Evolutionary conservation across 2,329 filamentous ascomycete genomes (phyloP), one percentile per base, ranked within the genome.

Genomic region (Trichophaea hybrida): DNA sequence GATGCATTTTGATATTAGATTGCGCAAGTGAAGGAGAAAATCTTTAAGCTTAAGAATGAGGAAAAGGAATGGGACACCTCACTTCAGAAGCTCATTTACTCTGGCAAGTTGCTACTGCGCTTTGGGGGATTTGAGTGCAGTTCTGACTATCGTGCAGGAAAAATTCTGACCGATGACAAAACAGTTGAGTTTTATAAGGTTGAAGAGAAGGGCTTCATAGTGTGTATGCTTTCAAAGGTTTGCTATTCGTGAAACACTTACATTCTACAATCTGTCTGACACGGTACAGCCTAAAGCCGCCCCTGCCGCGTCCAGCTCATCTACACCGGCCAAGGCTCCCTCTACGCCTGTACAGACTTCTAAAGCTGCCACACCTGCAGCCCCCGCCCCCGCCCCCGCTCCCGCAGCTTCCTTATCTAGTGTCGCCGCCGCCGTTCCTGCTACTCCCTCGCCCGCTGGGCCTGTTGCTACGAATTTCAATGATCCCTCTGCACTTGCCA

Each of bases 151-250:
- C 35, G 53, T 55, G 59, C 69, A 96, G 90, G 93, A 76, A 98
- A 98, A 78, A 97, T 98, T 69, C 78, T 98, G 66, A 91, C 96
- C 75, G 91, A 98, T 85, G 88, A 89, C 64, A 93, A 96, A 71
- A 95, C 90, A 1, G 86, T 98, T 68, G 88, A 89, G 74, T 90
- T 87, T 44, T 97, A 97, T 78, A 95, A 88, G 75, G 97, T 98
- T 65, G 91, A 98, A 75, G 93, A 97, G 80, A 98, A 97, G 79
- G 93, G 93, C 40, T 98, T 97, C 73, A 89, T 98, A 69, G 93
- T 98, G 62, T 98, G 93, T 77, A 95, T 98, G 83, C 84, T 94
- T 69, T 88, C 88, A 72, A 97, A 97, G 86, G 90, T 94, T 76
- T 64, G 73, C 64, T 37, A 33, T 60, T 46, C 55, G n/a, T n/a